phyloP scores from a whole-genome alignment of 2,329 filamentous ascomycete genomes.

The Monascus ruber region DNA sequence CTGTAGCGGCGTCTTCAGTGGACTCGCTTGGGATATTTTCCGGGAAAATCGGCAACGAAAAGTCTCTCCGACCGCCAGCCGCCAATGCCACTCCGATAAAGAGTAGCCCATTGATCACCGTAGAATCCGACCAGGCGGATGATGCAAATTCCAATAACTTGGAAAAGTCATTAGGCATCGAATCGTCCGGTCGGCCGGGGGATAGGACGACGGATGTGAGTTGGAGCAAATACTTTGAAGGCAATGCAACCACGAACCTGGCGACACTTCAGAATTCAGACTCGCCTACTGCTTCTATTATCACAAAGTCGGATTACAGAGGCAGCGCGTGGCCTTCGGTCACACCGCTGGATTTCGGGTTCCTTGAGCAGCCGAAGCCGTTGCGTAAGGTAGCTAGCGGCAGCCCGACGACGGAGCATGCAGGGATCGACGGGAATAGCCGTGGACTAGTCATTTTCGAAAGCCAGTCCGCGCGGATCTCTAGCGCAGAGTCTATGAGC shows the following conservation, averaged over 20 bases:
- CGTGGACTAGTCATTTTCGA: slow-evolving; percentile 25
- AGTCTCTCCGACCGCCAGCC: slow-evolving; percentile 16
- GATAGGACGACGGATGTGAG: slow-evolving; percentile 36
- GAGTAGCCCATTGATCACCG: slow-evolving; percentile 17
- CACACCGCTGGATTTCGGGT: slow-evolving; percentile 24
- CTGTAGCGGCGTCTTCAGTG: slow-evolving; percentile 20
- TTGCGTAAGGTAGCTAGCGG: slow-evolving; percentile 29
- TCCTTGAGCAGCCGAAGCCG: slow-evolving; percentile 27
- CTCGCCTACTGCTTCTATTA: slow-evolving; percentile 15
- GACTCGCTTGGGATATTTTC: slow-evolving; percentile 32
- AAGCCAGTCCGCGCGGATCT: slow-evolving; percentile 33
- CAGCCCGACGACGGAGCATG: slow-evolving; percentile 32
- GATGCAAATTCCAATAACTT: slow-evolving; percentile 10
- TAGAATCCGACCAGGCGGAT: slow-evolving; percentile 17
- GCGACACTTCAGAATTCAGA: slow-evolving; percentile 10
- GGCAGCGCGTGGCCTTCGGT: slow-evolving; percentile 32
- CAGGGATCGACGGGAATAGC: slow-evolving; percentile 15
- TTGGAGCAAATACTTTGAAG: slow-evolving; percentile 39
- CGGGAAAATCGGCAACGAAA: slow-evolving; percentile 23
- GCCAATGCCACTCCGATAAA: slow-evolving; percentile 8
- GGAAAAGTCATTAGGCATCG: slow-evolving; percentile 9
- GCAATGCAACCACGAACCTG: slow-evolving; percentile 19
- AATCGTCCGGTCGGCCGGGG: slow-evolving; percentile 13
- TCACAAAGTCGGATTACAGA: slow-evolving; percentile 25
- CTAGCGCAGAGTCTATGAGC: slow-evolving; percentile 31